These are phyloP conservation scores for Boletus fagicola DNA, from an alignment of 768 basidiomycete genomes.

Conservation along the genomic window DNA sequence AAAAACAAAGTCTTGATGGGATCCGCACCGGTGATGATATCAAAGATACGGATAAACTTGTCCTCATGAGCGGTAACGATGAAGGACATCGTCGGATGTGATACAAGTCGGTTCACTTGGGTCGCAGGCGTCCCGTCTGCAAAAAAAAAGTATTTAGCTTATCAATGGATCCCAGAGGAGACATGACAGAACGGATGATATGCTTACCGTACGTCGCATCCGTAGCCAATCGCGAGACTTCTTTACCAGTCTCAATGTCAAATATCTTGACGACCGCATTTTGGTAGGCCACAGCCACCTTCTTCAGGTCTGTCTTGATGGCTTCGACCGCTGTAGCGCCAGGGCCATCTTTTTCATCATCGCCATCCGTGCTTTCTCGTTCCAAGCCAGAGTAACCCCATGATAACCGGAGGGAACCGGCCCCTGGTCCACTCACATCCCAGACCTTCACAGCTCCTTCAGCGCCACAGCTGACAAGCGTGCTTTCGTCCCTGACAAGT, in stretches of 20 bases:
- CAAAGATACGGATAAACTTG: conserved; percentile 88
- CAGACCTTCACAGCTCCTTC: conserved; percentile 93
- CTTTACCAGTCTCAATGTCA: conserved; percentile 85
- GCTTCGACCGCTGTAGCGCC: conserved; percentile 85
- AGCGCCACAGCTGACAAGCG: conserved; percentile 85
- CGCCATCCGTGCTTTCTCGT: conserved; percentile 35
- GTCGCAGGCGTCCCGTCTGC: conserved; percentile 72
- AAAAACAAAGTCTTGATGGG: not conserved
- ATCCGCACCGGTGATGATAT: conserved; percentile 73
- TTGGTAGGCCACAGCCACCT: conserved; percentile 87
- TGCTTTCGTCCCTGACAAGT: conserved; percentile 76
- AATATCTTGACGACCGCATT: conserved; percentile 89
- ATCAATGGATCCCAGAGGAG: not conserved
- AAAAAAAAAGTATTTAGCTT: not conserved
- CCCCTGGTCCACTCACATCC: conserved; percentile 74
- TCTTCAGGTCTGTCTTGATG: conserved; percentile 77
- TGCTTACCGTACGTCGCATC: conserved; percentile 57
- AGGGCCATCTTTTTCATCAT: conserved; percentile 44
- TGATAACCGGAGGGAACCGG: conserved; percentile 60
- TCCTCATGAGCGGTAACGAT: conserved; percentile 93
- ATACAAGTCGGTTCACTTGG: conserved; percentile 83
- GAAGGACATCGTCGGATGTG: conserved; percentile 87
- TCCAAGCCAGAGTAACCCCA: conserved; percentile 81
- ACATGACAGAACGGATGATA: not conserved
- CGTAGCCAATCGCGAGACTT: conserved; percentile 58